Percentiles rank a stretch among this genome's conserved stretches.
Conservation (phyloP, 176 grass and related monocot species). For the bread wheat (Triticum aestivum) region IWGSC_CS_RefSeq_v2.1 NC_057813.1:144474925-144475424, state of each 20-base stretch:
- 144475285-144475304: not conserved
- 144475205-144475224: not conserved
- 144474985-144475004: conserved; percentile 57
- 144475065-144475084: not conserved
- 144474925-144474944: not conserved
- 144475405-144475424: not conserved
- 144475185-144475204: not conserved
- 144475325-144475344: not conserved
- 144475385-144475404: not conserved
- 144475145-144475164: not conserved
- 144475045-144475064: not conserved
- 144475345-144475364: conserved; percentile 3
- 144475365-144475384: not conserved
- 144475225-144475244: not conserved
- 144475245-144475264: not conserved
- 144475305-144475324: conserved; percentile 23
- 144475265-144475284: conserved; percentile 18
- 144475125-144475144: not conserved
- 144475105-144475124: not conserved
- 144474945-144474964: conserved; percentile 27
- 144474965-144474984: conserved; percentile 40
- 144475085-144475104: not conserved
- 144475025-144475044: conserved; percentile 7
- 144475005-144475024: conserved; percentile 46
- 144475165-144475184: not conserved